A percentile compares a stretch with the other conserved stretches of the same genome.
Evolutionary conservation across 2,329 filamentous ascomycete species (phyloP).

Genomic region (Venturia aucupariae): DNA sequence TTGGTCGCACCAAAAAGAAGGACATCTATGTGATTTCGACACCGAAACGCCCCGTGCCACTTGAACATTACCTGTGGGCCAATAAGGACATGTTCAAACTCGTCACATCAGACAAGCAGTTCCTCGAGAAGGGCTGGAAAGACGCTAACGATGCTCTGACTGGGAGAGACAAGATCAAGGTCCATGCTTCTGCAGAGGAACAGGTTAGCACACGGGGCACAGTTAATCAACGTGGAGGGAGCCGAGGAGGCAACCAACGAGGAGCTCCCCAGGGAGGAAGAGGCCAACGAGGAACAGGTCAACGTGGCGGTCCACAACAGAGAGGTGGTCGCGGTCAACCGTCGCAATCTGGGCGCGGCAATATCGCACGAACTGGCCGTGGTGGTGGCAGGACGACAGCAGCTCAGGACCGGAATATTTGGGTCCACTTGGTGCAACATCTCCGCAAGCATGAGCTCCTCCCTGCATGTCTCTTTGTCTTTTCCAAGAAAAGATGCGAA

Average conservation of each 20-base stretch:
- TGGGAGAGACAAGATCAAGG: conserved; percentile 68
- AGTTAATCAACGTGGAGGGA: conserved; percentile 43
- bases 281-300: conserved; percentile 36
- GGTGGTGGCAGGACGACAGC: conserved; percentile 79
- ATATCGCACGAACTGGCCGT: conserved; percentile 82
- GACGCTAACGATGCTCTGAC: conserved; percentile 76
- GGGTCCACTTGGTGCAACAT: conserved; percentile 91
- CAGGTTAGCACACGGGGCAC: conserved; percentile 45
- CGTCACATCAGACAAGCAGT: conserved; percentile 84
- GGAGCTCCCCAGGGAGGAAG: conserved; percentile 49
- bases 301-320: conserved; percentile 39
- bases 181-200: conserved; percentile 41
- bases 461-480: conserved; percentile 94
- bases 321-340: conserved; percentile 38
- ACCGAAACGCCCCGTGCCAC: conserved; percentile 82
- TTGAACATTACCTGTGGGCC: conserved; percentile 96
- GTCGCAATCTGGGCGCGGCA: conserved; percentile 55
- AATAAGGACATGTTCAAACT: conserved; percentile 90
- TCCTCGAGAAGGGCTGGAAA: conserved; percentile 90
- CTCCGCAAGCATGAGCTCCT: conserved; percentile 79
- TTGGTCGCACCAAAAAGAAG: conserved; percentile 94
- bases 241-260: conserved; percentile 39
- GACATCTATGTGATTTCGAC: conserved; percentile 99
- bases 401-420: conserved; percentile 90
- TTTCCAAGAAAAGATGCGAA: conserved; percentile 95